Evolutionary conservation across 2,329 filamentous ascomycete species (phyloP).

Genomic region (Calonectria fujianensis): DNA sequence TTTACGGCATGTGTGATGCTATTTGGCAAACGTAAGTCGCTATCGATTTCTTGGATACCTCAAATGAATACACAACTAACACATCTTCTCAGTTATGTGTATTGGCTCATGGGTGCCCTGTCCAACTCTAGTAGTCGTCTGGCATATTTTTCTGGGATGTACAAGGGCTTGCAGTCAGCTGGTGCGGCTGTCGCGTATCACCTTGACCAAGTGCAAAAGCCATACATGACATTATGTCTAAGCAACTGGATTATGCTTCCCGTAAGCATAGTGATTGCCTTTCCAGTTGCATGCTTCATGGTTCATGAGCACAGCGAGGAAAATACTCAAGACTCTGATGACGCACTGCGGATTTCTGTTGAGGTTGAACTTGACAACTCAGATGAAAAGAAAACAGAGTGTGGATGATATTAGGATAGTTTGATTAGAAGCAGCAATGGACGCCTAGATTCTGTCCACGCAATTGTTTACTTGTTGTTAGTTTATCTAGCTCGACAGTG

Average conservation of each 20-base stretch:
- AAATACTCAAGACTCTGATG: not conserved
- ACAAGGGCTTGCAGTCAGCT: slow-evolving; percentile 23
- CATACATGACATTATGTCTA: slow-evolving; percentile 13
- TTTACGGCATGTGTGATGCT: slow-evolving; percentile 22
- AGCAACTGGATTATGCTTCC: slow-evolving; percentile 13
- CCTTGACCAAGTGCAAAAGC: not conserved
- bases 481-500: too few species aligned
- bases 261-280: not conserved
- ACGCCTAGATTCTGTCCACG: not conserved
- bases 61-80: not conserved
- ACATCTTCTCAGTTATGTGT: not conserved
- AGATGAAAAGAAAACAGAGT: not conserved
- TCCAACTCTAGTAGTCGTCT: slow-evolving; percentile 16
- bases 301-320: slow-evolving; percentile 24
- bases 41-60: not conserved
- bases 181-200: slow-evolving; percentile 12
- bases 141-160: slow-evolving; percentile 23
- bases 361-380: not conserved
- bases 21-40: slow-evolving; percentile 26
- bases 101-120: slow-evolving; percentile 22
- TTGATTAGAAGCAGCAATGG: not conserved
- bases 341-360: not conserved
- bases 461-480: too few species aligned
- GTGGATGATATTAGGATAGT: too few species aligned
- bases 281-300: slow-evolving; percentile 22